Percentiles rank a stretch among this genome's conserved stretches.
phyloP scores from a whole-genome alignment of 495 filamentous ascomycete genomes.

The Penicillium crystallinum region DNA sequence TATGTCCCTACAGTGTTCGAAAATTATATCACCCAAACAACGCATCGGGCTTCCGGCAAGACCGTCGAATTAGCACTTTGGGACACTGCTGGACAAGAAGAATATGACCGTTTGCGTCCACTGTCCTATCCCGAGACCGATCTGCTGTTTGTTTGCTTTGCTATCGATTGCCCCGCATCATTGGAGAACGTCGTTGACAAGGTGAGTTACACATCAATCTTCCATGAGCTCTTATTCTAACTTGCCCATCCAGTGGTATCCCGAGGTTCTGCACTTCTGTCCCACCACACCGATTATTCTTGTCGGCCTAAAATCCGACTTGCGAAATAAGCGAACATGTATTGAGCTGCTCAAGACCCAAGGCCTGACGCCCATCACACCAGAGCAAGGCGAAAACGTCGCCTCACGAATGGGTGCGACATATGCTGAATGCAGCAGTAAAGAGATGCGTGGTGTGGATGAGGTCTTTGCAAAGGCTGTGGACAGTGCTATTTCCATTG shows the following conservation, averaged over 20 bases:
- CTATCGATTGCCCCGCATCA: conserved; percentile 96
- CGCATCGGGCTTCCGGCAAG: conserved; percentile 80
- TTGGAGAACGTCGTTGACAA: conserved; percentile 98
- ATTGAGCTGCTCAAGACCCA: conserved; percentile 98
- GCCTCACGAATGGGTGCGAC: conserved; percentile 87
- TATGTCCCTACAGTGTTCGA: conserved; percentile 99
- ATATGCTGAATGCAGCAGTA: conserved; percentile 97
- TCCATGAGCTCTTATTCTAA: background rate
- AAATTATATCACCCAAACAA: conserved; percentile 97
- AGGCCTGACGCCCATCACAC: conserved; percentile 88
- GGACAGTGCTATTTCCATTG: conserved; percentile 65
- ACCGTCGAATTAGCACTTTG: conserved; percentile 93
- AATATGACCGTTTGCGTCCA: conserved; percentile 93
- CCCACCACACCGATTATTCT: conserved; percentile 94
- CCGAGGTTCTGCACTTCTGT: conserved; percentile 98
- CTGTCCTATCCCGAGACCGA: conserved; percentile 98
- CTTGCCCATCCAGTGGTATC: conserved; percentile 73
- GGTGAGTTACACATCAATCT: conserved; percentile 46
- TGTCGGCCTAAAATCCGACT: conserved; percentile 92
- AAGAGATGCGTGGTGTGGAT: conserved; percentile 92
- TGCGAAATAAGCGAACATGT: conserved; percentile 88
- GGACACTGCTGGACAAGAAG: conserved; percentile 98
- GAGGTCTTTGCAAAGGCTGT: conserved; percentile 91
- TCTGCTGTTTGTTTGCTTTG: conserved; percentile 96
- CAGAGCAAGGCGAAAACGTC: conserved; percentile 80